phyloP scores from a whole-genome alignment of 2,329 filamentous ascomycete genomes.

The Botrytis pseudocinerea region DNA sequence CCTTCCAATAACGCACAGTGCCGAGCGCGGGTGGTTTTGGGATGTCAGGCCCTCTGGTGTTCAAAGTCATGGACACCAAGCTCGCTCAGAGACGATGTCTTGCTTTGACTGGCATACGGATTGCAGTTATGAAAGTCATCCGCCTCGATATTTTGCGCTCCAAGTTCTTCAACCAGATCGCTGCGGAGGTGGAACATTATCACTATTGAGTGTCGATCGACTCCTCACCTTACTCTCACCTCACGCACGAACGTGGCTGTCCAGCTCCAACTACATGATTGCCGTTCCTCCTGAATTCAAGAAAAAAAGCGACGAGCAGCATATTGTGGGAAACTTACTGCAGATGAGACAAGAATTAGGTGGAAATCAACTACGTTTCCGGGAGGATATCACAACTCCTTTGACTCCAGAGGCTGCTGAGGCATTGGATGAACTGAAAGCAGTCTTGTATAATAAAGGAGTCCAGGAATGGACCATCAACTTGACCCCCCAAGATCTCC shows the following conservation, averaged over 20 bases:
- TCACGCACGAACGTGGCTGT: slow-evolving; percentile 27
- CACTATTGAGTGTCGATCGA: slow-evolving; percentile 29
- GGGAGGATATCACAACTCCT: slow-evolving; percentile 38
- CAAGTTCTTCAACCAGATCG: slow-evolving; percentile 37
- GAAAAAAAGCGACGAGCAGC: slow-evolving; percentile 33
- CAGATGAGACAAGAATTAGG: not conserved
- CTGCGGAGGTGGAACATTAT: slow-evolving; percentile 30
- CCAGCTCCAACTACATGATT: slow-evolving; percentile 31
- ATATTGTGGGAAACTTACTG: slow-evolving; percentile 31
- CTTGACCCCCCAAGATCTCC: slow-evolving; percentile 36
- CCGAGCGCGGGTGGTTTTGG: slow-evolving; percentile 37
- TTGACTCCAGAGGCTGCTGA: slow-evolving; percentile 34
- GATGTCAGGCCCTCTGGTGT: slow-evolving; percentile 36
- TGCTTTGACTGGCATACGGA: slow-evolving; percentile 42
- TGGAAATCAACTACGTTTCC: slow-evolving; percentile 25
- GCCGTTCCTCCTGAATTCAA: slow-evolving; percentile 41
- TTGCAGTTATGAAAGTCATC: slow-evolving; percentile 35
- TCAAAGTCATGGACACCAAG: slow-evolving; percentile 32
- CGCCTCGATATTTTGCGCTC: slow-evolving; percentile 38
- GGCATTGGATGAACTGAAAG: slow-evolving; percentile 41
- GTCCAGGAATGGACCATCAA: slow-evolving; percentile 25
- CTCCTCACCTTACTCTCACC: slow-evolving; percentile 30
- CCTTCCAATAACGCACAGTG: slow-evolving; percentile 34
- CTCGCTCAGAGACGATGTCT: slow-evolving; percentile 27
- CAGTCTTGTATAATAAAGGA: slow-evolving; percentile 28